A percentile compares a stretch with the other conserved stretches of the same genome.
These are phyloP conservation scores for Rhodotorula mucilaginosa DNA, from an alignment of 1,284 basidiomycete genomes.

Conservation along the genomic window DNA sequence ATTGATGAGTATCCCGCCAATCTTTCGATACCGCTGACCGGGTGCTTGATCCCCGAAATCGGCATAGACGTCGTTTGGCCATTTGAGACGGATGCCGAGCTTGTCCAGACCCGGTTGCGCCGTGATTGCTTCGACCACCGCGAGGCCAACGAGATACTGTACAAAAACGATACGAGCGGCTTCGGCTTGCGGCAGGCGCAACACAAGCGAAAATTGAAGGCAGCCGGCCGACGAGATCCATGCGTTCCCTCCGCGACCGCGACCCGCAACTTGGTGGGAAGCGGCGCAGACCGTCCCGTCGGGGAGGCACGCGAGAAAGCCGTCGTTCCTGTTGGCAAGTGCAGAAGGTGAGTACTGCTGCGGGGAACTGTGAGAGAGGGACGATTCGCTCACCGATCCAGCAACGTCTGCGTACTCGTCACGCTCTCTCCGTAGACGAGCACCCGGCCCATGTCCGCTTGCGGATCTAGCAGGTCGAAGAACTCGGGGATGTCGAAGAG, in stretches of 20 bases:
- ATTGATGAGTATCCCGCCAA: slow-evolving; percentile 89
- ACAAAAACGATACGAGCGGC: slow-evolving; percentile 79
- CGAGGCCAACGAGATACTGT: slow-evolving; percentile 90
- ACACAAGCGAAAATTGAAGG: slow-evolving; percentile 77
- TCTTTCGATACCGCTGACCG: slow-evolving; percentile 58
- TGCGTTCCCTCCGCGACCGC: slow-evolving; percentile 82
- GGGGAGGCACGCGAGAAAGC: slow-evolving; percentile 67
- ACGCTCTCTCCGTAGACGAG: slow-evolving; percentile 84
- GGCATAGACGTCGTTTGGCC: slow-evolving; percentile 96
- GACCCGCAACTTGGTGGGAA: slow-evolving; percentile 79
- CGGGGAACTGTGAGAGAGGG: neutral
- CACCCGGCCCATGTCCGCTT: slow-evolving; percentile 59
- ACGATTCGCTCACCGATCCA: slow-evolving; percentile 69
- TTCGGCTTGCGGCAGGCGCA: slow-evolving; percentile 62
- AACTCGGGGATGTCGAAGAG: slow-evolving; percentile 54
- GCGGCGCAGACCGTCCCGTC: slow-evolving; percentile 77
- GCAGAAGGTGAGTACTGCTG: slow-evolving; percentile 8
- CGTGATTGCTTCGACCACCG: slow-evolving; percentile 79
- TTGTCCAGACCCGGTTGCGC: slow-evolving; percentile 46
- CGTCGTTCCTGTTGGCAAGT: slow-evolving; percentile 64
- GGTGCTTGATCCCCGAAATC: slow-evolving; percentile 51
- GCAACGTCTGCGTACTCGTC: slow-evolving; percentile 91
- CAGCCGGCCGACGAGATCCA: slow-evolving; percentile 94
- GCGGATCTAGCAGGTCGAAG: slow-evolving; percentile 41
- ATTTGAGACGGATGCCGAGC: slow-evolving; percentile 74